These are phyloP conservation scores for Circinella umbellata DNA, from an alignment of 371 early-diverging fungal species.

Conservation along the genomic window DNA sequence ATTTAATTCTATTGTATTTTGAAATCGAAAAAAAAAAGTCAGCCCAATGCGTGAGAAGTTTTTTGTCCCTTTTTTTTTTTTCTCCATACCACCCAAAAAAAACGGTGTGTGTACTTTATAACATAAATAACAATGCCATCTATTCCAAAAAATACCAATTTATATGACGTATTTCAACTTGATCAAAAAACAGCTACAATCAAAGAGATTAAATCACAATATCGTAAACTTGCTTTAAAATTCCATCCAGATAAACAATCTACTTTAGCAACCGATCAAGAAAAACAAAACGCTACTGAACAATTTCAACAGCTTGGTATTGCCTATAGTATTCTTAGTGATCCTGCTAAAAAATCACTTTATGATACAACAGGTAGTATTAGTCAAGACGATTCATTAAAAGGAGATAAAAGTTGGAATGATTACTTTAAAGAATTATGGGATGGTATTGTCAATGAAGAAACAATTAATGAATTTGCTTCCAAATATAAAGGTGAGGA, in stretches of 20 bases:
- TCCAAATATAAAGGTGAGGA: conserved; percentile 65
- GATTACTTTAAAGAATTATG: conserved; percentile 87
- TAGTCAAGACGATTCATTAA: conserved; percentile 43
- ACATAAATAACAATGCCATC: conserved; percentile 5
- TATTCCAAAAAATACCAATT: conserved; percentile 16
- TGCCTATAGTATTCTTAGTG: conserved; percentile 87
- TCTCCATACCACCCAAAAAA: too few relatives aligned
- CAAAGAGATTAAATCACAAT: conserved; percentile 84
- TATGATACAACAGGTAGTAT: conserved; percentile 76
- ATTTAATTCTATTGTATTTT: too few relatives aligned
- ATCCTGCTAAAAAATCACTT: conserved; percentile 68
- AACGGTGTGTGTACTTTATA: too few relatives aligned
- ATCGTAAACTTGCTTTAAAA: conserved; percentile 79
- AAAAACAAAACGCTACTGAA: conserved; percentile 73
- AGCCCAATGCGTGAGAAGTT: too few relatives aligned
- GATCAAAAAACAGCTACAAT: conserved; percentile 57
- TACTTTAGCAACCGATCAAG: conserved; percentile 59
- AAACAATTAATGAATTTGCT: conserved; percentile 75
- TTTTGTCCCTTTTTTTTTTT: too few relatives aligned
- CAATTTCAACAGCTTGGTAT: conserved; percentile 83
- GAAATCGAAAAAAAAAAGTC: too few relatives aligned
- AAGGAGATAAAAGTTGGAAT: conserved; percentile 75
- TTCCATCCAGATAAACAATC: conserved; percentile 86
- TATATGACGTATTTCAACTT: conserved; percentile 75
- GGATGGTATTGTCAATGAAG: conserved; percentile 76